Evolutionary conservation across 2,329 filamentous ascomycete genomes (phyloP).

Genomic region (Drechslera avenae): DNA sequence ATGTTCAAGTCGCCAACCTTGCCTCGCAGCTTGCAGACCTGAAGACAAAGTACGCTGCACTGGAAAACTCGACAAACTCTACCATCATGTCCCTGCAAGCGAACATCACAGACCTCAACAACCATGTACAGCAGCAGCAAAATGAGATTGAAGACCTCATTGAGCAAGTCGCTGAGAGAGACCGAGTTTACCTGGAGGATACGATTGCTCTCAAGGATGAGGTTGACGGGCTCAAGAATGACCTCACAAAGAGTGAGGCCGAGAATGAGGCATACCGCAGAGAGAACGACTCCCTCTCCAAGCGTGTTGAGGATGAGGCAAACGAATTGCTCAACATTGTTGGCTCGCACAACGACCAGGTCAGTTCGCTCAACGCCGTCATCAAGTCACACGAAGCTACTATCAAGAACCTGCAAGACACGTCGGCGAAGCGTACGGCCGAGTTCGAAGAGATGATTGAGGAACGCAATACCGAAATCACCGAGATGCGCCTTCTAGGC

Average conservation of each 20-base stretch:
- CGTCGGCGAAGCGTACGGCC: conserved; percentile 24
- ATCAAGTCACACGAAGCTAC: conserved; percentile 48
- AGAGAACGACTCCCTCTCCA: conserved; percentile 36
- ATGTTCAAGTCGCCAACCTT: conserved; percentile 43
- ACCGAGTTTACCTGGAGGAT: conserved; percentile 35
- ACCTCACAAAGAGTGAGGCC: conserved; percentile 23
- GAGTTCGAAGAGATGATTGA: conserved; percentile 35
- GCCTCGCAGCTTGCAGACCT: conserved; percentile 43
- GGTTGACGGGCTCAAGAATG: conserved; percentile 28
- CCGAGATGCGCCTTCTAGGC: conserved; percentile 43
- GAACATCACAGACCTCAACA: conserved; percentile 50
- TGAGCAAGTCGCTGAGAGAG: conserved; percentile 32
- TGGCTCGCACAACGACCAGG: conserved; percentile 33
- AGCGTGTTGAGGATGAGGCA: conserved; percentile 37
- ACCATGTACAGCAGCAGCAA: conserved; percentile 47
- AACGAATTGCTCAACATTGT: conserved; percentile 39
- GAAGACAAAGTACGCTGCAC: conserved; percentile 35
- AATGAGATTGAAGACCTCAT: conserved; percentile 46
- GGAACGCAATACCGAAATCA: conserved; percentile 38
- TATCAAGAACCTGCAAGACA: conserved; percentile 43
- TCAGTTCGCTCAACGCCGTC: conserved; percentile 44
- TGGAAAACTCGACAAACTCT: conserved; percentile 40
- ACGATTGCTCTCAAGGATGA: conserved; percentile 30
- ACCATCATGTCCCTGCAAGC: conserved; percentile 41
- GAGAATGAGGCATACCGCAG: conserved; percentile 35